A percentile compares a stretch with the other conserved stretches of the same genome.
These are phyloP conservation scores for Fagopyrum homotropicum DNA, from an alignment of 148 eudicot genomes.

Conservation along the genomic window DNA sequence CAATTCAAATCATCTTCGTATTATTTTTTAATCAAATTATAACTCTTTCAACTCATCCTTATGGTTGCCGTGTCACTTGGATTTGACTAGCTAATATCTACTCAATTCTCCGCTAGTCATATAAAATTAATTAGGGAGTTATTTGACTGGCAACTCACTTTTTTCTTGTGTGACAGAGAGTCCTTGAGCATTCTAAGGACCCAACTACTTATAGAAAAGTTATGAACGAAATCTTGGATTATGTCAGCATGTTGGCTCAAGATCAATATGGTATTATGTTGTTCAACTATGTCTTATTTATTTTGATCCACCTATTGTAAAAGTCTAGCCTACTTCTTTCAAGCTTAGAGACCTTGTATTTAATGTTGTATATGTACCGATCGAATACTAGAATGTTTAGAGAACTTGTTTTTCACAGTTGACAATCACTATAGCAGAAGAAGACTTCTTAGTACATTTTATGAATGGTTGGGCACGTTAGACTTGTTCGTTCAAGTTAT, in stretches of 20 bases:
- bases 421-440: background rate
- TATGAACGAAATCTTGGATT: constrained; percentile 85
- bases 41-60: constrained; percentile 94
- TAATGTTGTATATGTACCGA: background rate
- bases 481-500: background rate
- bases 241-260: too few relatives aligned
- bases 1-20: constrained; percentile 73
- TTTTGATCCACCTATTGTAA: constrained; percentile 9
- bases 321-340: too few relatives aligned
- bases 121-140: background rate
- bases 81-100: constrained; percentile 24
- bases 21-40: constrained; percentile 95
- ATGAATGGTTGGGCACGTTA: background rate
- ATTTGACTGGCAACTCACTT: background rate
- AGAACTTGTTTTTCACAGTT: too few relatives aligned
- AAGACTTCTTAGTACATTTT: background rate
- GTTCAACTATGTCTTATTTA: constrained; percentile 63
- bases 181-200: constrained; percentile 84
- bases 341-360: too few relatives aligned
- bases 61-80: constrained; percentile 98
- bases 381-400: too few relatives aligned
- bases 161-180: constrained; percentile 50
- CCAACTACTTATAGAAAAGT: constrained; percentile 78
- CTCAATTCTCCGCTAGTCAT: background rate
- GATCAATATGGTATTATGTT: constrained; percentile 99